phyloP scores from a whole-genome alignment of 768 basidiomycete species.

The Suillus cothurnatus region DNA sequence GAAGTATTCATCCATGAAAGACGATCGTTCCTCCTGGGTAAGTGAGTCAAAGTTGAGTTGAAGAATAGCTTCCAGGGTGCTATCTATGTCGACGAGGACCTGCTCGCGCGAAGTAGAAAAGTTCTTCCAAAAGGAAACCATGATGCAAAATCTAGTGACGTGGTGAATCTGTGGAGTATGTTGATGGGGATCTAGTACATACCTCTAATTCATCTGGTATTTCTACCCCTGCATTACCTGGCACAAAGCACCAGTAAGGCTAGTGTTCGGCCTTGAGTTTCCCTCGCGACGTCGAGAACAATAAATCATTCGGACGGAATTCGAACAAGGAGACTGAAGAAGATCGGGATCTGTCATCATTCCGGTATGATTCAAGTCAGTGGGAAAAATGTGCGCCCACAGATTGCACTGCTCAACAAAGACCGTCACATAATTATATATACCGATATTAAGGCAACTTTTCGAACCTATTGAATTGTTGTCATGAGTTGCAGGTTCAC shows the following conservation, averaged over 20 bases:
- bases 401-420: not conserved
- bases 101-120: not conserved
- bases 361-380: not conserved
- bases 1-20: not conserved
- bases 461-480: not conserved
- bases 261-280: not conserved
- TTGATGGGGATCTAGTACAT: not conserved
- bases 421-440: not conserved
- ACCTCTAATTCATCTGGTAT: not conserved
- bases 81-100: not conserved
- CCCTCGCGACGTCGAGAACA: conserved; percentile 1
- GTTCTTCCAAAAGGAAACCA: not conserved
- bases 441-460: not conserved
- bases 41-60: not conserved
- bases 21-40: not conserved
- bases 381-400: conserved; percentile 1
- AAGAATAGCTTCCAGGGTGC: not conserved
- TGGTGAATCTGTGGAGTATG: not conserved
- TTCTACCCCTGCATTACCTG: not conserved
- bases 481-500: not conserved
- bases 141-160: not conserved
- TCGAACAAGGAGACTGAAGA: not conserved
- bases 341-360: conserved; percentile 1
- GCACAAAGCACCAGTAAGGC: not conserved
- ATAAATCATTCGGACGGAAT: not conserved